Conservation (phyloP, 1,284 basidiomycete genomes). For the Cutaneotrichosporon curvatum region DNA sequence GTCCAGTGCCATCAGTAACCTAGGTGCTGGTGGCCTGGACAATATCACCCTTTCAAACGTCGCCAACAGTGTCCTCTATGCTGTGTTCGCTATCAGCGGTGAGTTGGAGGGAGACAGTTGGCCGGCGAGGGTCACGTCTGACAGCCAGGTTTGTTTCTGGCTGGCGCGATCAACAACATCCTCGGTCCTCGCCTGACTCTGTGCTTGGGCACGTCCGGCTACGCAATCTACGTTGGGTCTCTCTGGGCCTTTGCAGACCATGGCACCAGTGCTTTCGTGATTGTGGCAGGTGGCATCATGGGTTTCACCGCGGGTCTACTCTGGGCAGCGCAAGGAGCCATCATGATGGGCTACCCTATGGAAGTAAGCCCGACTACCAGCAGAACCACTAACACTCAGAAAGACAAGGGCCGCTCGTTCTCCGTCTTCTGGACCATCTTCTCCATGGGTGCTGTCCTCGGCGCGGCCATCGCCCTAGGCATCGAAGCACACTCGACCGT, state of each 20-base stretch:
- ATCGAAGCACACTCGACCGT: conserved; percentile 17
- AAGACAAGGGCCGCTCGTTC: conserved; percentile 11
- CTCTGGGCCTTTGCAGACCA: conserved; percentile 21
- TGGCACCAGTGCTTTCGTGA: conserved; percentile 33
- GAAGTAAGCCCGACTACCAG: too few relatives aligned
- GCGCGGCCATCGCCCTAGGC: conserved; percentile 47
- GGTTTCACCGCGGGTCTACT: conserved; percentile 33
- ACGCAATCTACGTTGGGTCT: conserved; percentile 34
- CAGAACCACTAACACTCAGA: too few relatives aligned
- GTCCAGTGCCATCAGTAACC: conserved; percentile 51
- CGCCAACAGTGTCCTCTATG: conserved; percentile 51
- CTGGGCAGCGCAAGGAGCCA: conserved; percentile 46
- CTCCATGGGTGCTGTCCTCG: conserved; percentile 47
- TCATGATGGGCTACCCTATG: conserved; percentile 51
- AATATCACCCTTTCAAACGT: conserved; percentile 45
- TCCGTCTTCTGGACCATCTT: conserved; percentile 47
- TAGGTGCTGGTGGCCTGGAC: conserved; percentile 50
- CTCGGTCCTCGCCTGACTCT: conserved; percentile 48
- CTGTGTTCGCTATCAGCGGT: conserved; percentile 48
- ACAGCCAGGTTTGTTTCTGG: too few relatives aligned
- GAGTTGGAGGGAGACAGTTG: too few relatives aligned
- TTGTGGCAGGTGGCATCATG: conserved; percentile 47
- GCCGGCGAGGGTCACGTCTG: too few relatives aligned
- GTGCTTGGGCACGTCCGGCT: conserved; percentile 44
- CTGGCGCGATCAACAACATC: conserved; percentile 30